Conservation (phyloP, 139 green algal species). For the Trebouxia sp. region DNA sequence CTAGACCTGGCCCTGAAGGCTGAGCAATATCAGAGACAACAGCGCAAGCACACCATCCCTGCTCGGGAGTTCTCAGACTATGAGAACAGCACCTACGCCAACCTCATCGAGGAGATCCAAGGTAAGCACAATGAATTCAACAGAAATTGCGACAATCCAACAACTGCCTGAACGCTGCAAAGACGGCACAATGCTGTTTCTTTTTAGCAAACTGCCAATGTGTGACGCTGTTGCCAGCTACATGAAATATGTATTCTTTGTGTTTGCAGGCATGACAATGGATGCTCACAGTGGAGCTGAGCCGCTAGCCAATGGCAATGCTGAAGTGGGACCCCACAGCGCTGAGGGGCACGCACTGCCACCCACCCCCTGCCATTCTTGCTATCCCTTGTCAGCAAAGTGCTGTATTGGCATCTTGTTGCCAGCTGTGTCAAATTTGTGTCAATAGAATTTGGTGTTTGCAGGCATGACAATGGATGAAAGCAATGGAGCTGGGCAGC, state of each 20-base stretch:
- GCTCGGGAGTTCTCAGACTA: constrained; percentile 38
- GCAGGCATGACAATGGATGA: constrained; percentile 12
- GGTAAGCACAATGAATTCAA: constrained; percentile 25
- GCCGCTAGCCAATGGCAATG: not conserved
- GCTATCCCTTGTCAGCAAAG: no score
- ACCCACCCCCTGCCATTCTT: no score
- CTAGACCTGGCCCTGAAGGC: constrained; percentile 77
- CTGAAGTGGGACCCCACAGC: not conserved
- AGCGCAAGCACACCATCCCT: constrained; percentile 19
- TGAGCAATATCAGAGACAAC: constrained; percentile 50
- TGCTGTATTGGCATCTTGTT: no score
- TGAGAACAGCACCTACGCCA: constrained; percentile 32
- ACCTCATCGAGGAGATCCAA: constrained; percentile 43
- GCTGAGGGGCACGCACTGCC: no score
- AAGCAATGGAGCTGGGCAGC: not conserved
- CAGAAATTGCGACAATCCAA: not conserved
- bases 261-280: not conserved
- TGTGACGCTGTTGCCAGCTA: not conserved
- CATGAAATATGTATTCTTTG: not conserved
- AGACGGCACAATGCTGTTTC: not conserved
- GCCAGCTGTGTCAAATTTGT: no score
- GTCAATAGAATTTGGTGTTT: no score
- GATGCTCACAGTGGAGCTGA: not conserved
- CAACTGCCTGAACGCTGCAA: not conserved
- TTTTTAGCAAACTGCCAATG: not conserved